Base-by-base conservation (phyloP, 2,329 filamentous ascomycete species). In the Septoria linicola region DNA sequence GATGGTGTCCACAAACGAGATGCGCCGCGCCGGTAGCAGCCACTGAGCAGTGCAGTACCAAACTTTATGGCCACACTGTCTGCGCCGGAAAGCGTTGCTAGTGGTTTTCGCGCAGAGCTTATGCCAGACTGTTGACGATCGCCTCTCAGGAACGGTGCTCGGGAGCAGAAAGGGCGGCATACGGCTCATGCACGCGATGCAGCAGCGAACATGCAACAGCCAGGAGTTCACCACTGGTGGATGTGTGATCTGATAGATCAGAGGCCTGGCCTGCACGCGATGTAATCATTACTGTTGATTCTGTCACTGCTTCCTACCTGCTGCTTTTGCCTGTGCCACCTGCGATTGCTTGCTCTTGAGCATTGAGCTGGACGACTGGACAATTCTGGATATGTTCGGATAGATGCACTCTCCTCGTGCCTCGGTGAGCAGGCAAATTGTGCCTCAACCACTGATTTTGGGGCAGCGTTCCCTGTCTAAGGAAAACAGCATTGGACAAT, bases 361-460 rank as follows among this genome's bases (percentile, higher is more conserved):
- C 42, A 19, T 45, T 31, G 32, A 39, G 35, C 34, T 27, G 34
- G 34, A 39, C 44, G 23, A 47, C 35, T 21, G 36, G 44, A 45
- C 42, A 14, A 19, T 16, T 13, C 39, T 25, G 31, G 32, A 47
- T 21, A 47, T 47, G 44, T 37, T 20, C 23, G 44, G 30, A 31
- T 47, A 35, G 44, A 47, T 47, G 44, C 44, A 47, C 44, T 47
- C 44, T 35, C 23, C 44, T 42, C 55, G 53, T 30, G 53, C 54
- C 40, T 58, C 58, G 37, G 57, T 62, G 23, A 53, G 49, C 35
- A 53, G 47, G 51, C 58, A 61, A 49, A 53, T 59, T 42, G 53
- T 50, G 49, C 54, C 55, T 19, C 53, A 58, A 43, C 60, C 59
- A 31, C 52, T 62, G 48, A 58, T 61, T 17, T 43, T 62, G 34